A percentile compares a stretch with the other conserved stretches of the same genome.
phyloP scores from a whole-genome alignment of 2,329 filamentous ascomycete genomes.

The Xenoacremonium recifei region DNA sequence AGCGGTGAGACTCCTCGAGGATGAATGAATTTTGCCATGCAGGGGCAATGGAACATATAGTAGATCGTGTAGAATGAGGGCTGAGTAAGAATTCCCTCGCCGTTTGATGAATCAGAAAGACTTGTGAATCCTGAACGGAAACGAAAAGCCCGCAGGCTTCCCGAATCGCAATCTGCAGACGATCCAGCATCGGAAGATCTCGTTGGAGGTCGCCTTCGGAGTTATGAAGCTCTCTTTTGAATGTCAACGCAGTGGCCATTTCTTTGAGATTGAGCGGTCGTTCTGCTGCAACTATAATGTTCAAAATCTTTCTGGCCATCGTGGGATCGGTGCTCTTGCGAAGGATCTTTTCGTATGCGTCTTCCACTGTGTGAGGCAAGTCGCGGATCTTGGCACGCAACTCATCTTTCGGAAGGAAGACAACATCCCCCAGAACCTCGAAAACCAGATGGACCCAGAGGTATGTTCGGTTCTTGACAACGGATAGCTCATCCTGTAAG shows the following conservation, averaged over 20 bases:
- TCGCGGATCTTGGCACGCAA: conserved; percentile 7
- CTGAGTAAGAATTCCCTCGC: conserved; percentile 19
- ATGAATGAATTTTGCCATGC: conserved; percentile 10
- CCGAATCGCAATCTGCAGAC: conserved; percentile 14
- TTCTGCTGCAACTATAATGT: conserved; percentile 24
- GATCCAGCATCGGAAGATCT: conserved; percentile 1
- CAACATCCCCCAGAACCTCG: conserved; percentile 10
- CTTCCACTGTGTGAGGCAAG: conserved; percentile 20
- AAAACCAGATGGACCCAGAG: conserved; percentile 25
- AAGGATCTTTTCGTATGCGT: conserved; percentile 26
- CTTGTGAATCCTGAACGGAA: conserved; percentile 10
- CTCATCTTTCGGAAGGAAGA: conserved; percentile 5
- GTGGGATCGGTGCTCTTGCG: conserved; percentile 8
- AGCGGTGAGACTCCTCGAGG: conserved; percentile 8
- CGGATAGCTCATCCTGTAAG: conserved; percentile 8
- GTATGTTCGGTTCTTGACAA: conserved; percentile 21
- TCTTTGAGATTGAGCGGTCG: conserved; percentile 21
- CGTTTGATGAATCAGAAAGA: conserved; percentile 23
- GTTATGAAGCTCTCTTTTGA: conserved; percentile 4
- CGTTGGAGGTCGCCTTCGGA: conserved; percentile 10
- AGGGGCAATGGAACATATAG: background rate
- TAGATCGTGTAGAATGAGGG: background rate
- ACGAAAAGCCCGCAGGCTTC: conserved; percentile 32
- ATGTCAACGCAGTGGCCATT: conserved; percentile 18
- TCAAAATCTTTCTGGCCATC: conserved; percentile 15